Conservation (phyloP, 495 filamentous ascomycete species). For the Annulohypoxylon maeteangense region DNA sequence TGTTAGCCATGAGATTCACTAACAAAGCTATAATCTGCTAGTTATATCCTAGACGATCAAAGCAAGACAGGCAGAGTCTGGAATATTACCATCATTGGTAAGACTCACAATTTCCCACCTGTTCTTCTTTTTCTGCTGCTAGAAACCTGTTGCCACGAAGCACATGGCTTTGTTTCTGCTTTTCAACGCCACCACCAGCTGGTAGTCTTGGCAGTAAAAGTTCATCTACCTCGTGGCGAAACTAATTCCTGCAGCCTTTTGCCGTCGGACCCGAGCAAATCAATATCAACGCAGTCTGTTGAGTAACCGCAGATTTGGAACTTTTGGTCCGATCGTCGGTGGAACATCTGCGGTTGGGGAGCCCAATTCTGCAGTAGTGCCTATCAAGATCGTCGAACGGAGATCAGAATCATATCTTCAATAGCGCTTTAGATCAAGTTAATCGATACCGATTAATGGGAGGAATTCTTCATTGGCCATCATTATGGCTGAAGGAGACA, state of each 20-base stretch:
- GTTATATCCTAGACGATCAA: not conserved
- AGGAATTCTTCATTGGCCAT: not conserved
- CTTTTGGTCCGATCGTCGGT: not conserved
- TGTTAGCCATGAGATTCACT: not conserved
- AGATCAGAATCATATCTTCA: not conserved
- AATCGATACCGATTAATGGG: not conserved
- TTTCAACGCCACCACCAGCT: not conserved
- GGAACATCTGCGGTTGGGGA: not conserved
- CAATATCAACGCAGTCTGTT: not conserved
- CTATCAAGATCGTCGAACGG: constrained; percentile 9
- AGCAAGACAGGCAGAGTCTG: not conserved
- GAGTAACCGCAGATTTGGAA: not conserved
- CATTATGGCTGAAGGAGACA: not conserved
- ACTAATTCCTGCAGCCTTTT: not conserved
- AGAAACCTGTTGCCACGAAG: not conserved
- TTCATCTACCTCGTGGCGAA: not conserved
- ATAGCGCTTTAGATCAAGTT: not conserved
- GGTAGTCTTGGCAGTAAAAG: not conserved
- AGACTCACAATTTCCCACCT: not conserved
- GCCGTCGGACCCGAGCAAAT: not conserved
- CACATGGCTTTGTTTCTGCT: not conserved
- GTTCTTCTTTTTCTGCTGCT: not conserved
- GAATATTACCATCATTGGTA: constrained; percentile 2
- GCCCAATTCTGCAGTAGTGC: not conserved
- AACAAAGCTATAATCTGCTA: not conserved